Evolutionary conservation across 352 stramenopile species (phyloP).

Genomic region (Globisporangium okanoganense): DNA sequence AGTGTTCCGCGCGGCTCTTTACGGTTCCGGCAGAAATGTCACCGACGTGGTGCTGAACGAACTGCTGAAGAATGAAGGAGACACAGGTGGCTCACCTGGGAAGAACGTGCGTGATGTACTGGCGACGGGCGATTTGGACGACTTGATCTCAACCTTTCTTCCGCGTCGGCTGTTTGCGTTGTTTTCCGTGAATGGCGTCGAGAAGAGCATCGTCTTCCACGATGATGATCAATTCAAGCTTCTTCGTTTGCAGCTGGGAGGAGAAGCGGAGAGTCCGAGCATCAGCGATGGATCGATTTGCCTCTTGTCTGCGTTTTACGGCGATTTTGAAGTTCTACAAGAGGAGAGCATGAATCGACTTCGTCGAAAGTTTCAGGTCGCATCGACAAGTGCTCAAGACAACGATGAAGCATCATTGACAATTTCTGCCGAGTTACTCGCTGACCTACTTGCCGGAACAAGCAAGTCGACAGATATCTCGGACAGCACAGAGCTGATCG

Average conservation of each 20-base stretch:
- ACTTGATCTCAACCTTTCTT: conserved; percentile 16
- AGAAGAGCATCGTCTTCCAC: conserved; percentile 23
- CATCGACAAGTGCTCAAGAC: conserved; percentile 6
- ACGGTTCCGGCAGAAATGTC: conserved; percentile 40
- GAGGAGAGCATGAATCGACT: conserved; percentile 25
- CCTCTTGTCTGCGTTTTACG: conserved; percentile 42
- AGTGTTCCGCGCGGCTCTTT: conserved; percentile 28
- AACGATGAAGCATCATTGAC: conserved; percentile 11
- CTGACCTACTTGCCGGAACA: conserved; percentile 19
- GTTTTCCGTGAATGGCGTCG: conserved; percentile 13
- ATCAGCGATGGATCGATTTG: not conserved
- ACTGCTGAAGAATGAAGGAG: conserved; percentile 4
- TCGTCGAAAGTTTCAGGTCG: conserved; percentile 9
- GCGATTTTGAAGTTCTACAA: conserved; percentile 39
- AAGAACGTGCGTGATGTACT: conserved; percentile 17
- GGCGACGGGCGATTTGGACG: conserved; percentile 4
- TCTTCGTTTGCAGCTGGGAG: conserved; percentile 3
- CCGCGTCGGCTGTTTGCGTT: conserved; percentile 23
- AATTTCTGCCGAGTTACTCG: conserved; percentile 22
- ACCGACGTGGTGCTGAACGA: conserved; percentile 20
- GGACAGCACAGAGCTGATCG: conserved; percentile 24
- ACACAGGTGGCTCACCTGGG: not conserved
- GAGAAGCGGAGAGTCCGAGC: not conserved
- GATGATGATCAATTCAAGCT: conserved; percentile 26
- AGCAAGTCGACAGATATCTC: conserved; percentile 18